Conservation (phyloP, 371 early-diverging fungal genomes). For the Rhizopus arrhizus region DNA sequence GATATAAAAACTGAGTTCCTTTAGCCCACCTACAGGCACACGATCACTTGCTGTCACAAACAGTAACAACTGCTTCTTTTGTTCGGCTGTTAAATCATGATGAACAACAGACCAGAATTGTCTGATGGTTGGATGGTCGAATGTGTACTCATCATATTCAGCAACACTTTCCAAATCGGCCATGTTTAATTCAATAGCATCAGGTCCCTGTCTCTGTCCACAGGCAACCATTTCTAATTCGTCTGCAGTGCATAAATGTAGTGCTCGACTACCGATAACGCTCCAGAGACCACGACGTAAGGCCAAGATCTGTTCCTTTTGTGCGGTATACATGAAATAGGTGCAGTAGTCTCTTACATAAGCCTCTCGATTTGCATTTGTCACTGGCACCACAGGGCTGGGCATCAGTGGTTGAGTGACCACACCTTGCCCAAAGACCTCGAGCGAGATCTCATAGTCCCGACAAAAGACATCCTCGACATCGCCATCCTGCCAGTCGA, state of each 20-base stretch:
- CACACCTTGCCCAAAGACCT: conserved; percentile 70
- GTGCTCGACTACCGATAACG: conserved; percentile 67
- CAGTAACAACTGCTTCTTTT: conserved; percentile 80
- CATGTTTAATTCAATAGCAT: conserved; percentile 62
- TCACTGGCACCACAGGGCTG: conserved; percentile 71
- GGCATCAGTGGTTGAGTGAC: conserved; percentile 73
- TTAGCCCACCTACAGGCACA: conserved; percentile 87
- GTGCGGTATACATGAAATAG: conserved; percentile 63
- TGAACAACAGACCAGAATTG: conserved; percentile 92
- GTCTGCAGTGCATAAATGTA: conserved; percentile 42
- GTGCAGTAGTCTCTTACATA: conserved; percentile 81
- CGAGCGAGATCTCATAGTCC: conserved; percentile 79
- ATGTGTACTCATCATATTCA: conserved; percentile 78
- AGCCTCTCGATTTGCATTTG: conserved; percentile 69
- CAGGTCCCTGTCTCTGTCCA: conserved; percentile 50
- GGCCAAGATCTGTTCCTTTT: conserved; percentile 68
- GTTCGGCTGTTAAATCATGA: conserved; percentile 63
- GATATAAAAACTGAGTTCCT: conserved; percentile 81
- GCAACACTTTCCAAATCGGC: conserved; percentile 75
- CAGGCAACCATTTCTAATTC: conserved; percentile 59
- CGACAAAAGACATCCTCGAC: conserved; percentile 87
- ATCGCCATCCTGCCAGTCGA: conserved; percentile 74
- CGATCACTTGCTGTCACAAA: conserved; percentile 98
- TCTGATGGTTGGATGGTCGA: conserved; percentile 57
- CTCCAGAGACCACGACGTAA: conserved; percentile 72